These are phyloP conservation scores for Otatea glauca DNA, from an alignment of 176 grass and related monocot genomes.

Conservation along the genomic window DNA sequence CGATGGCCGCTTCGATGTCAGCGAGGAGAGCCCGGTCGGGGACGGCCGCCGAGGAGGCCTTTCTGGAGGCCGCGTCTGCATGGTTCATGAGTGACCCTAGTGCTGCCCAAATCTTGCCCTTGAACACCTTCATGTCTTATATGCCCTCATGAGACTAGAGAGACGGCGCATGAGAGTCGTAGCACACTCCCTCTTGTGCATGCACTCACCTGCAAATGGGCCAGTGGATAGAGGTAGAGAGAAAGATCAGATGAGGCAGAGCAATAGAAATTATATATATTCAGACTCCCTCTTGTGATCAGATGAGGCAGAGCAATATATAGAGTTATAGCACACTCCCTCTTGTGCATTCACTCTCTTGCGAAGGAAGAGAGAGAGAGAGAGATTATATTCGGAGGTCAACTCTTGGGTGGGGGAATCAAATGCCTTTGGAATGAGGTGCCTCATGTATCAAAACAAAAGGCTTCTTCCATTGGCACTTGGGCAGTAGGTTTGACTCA, in stretches of 20 bases:
- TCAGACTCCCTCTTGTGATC: too few relatives aligned
- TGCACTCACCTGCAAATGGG: conserved; percentile 42
- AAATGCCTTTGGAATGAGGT: conserved; percentile 78
- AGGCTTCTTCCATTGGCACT: conserved; percentile 74
- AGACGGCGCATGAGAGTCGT: conserved; percentile 51
- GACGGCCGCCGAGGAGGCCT: background rate
- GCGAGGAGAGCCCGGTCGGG: conserved; percentile 61
- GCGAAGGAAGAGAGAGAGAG: too few relatives aligned
- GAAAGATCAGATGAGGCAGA: background rate
- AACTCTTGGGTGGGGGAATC: conserved; percentile 98
- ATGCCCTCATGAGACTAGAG: conserved; percentile 47
- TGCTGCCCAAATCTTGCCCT: conserved; percentile 72
- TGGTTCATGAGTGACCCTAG: conserved; percentile 81
- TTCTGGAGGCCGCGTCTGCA: conserved; percentile 13
- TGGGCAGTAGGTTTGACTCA: conserved; percentile 72
- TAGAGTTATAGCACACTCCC: too few relatives aligned
- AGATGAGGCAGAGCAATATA: too few relatives aligned
- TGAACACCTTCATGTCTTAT: conserved; percentile 83
- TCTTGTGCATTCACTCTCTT: too few relatives aligned
- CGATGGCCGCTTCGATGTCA: conserved; percentile 70
- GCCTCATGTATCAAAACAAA: conserved; percentile 71
- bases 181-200: conserved; percentile 31
- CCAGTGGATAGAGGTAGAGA: conserved; percentile 2
- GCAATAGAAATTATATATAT: background rate
- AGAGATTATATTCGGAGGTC: conserved; percentile 76